Conservation (phyloP, 164 flowering plant genomes). For the Protea cynaroides region DNA sequence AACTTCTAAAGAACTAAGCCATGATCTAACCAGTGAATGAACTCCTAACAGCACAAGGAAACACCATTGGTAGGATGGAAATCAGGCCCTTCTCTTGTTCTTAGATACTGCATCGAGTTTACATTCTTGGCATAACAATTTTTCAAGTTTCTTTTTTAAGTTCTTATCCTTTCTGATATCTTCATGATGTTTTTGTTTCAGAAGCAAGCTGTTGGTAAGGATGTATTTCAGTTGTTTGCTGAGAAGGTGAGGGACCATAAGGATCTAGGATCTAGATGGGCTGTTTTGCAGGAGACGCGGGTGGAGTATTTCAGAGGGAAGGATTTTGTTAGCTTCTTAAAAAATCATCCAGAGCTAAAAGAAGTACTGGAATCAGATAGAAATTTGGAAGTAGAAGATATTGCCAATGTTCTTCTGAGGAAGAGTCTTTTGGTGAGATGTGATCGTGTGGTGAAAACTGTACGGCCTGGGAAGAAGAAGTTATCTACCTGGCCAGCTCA, state of each 20-base stretch:
- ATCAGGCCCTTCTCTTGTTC: no score
- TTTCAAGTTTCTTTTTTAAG: background rate
- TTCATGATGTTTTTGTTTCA: conserved; percentile 20
- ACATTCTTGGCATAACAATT: no score
- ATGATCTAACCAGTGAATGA: no score
- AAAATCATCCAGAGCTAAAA: conserved; percentile 67
- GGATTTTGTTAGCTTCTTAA: conserved; percentile 76
- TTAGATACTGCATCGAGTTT: no score
- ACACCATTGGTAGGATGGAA: no score
- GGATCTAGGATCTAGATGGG: conserved; percentile 89
- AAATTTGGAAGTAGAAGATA: conserved; percentile 67
- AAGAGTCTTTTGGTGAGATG: conserved; percentile 85
- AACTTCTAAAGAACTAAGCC: no score
- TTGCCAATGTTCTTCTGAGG: conserved; percentile 55
- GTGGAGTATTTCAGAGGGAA: conserved; percentile 96
- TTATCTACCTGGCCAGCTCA: conserved; percentile 98
- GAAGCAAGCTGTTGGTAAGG: conserved; percentile 75
- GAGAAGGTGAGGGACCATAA: conserved; percentile 97
- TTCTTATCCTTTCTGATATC: background rate
- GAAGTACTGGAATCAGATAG: conserved; percentile 68
- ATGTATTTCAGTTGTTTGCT: conserved; percentile 85
- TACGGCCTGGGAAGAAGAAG: conserved; percentile 96
- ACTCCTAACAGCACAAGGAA: no score
- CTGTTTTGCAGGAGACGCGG: conserved; percentile 91
- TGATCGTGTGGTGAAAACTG: conserved; percentile 94